phyloP scores from a whole-genome alignment of 2,329 filamentous ascomycete species.

The Aquanectria penicillioides region DNA sequence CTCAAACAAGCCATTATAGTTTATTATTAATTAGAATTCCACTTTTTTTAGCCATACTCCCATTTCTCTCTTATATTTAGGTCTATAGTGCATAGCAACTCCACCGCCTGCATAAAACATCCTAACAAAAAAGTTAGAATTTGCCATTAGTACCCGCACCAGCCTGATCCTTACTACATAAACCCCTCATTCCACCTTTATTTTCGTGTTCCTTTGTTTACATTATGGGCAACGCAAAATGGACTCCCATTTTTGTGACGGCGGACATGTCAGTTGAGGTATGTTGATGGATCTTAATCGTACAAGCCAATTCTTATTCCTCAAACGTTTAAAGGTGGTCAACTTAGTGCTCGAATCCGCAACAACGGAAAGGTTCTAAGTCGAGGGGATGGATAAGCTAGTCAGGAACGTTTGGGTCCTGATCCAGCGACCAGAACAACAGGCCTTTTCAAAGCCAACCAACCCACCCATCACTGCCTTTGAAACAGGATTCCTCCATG shows the following conservation, averaged over 20 bases:
- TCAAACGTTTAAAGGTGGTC: neutral
- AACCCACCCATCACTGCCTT: neutral
- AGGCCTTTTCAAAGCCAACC: neutral
- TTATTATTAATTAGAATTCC: too few relatives aligned
- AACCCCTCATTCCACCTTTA: too few relatives aligned
- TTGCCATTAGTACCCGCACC: too few relatives aligned
- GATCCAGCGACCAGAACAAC: neutral
- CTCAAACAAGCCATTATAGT: too few relatives aligned
- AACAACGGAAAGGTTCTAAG: neutral
- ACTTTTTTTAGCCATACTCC: too few relatives aligned
- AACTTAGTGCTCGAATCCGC: conserved; percentile 2
- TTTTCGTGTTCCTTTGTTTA: too few relatives aligned
- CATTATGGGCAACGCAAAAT: neutral
- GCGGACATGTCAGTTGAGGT: conserved; percentile 4
- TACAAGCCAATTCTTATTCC: neutral
- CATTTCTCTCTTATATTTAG: too few relatives aligned
- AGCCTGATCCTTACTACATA: too few relatives aligned
- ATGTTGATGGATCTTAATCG: neutral
- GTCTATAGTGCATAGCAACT: too few relatives aligned
- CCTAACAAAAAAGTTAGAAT: too few relatives aligned
- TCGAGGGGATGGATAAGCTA: neutral
- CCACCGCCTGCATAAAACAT: too few relatives aligned
- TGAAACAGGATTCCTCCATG: neutral
- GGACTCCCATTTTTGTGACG: conserved; percentile 9
- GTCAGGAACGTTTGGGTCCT: conserved; percentile 1